Evolutionary conservation across 495 filamentous ascomycete genomes (phyloP).

Genomic region (Trichoderma reesei): DNA sequence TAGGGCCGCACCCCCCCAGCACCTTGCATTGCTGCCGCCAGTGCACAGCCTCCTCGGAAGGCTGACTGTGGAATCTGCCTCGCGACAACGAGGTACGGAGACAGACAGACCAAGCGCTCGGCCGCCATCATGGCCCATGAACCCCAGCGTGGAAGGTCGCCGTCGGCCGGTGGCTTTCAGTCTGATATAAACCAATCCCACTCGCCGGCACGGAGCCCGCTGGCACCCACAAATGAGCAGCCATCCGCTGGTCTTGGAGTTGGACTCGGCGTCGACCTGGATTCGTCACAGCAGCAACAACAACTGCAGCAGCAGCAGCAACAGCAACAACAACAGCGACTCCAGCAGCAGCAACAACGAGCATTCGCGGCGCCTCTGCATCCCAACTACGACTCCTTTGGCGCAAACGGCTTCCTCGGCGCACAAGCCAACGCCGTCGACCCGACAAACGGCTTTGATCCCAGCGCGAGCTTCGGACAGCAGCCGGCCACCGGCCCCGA

Average conservation of each 20-base stretch:
- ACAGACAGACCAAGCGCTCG: slow-evolving; percentile 3
- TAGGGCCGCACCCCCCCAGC: slow-evolving; percentile 2
- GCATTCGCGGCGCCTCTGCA: slow-evolving; percentile 25
- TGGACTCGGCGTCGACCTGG: slow-evolving; percentile 20
- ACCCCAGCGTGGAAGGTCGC: slow-evolving; percentile 35
- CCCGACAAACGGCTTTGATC: slow-evolving; percentile 26
- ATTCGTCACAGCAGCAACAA: slow-evolving; percentile 29
- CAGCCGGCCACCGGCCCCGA: slow-evolving; percentile 25
- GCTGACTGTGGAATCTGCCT: slow-evolving; percentile 12
- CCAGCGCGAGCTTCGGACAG: slow-evolving; percentile 30
- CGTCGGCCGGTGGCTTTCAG: slow-evolving; percentile 34
- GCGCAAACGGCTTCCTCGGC: slow-evolving; percentile 22
- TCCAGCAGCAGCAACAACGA: slow-evolving; percentile 26
- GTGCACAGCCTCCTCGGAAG: slow-evolving; percentile 10
- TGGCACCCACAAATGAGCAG: slow-evolving; percentile 27
- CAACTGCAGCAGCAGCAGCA: slow-evolving; percentile 26
- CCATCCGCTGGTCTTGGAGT: slow-evolving; percentile 37
- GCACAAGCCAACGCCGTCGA: slow-evolving; percentile 16
- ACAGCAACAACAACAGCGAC: slow-evolving; percentile 25
- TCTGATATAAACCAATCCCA: slow-evolving; percentile 42
- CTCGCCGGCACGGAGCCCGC: slow-evolving; percentile 39
- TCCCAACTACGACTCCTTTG: slow-evolving; percentile 26
- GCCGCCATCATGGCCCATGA: slow-evolving; percentile 34
- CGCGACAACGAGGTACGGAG: neutral
- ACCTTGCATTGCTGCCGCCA: slow-evolving; percentile 2